A percentile compares a stretch with the other conserved stretches of the same genome.
Evolutionary conservation across 2,329 filamentous ascomycete species (phyloP).

Genomic region (Penicillium sclerotiorum): DNA sequence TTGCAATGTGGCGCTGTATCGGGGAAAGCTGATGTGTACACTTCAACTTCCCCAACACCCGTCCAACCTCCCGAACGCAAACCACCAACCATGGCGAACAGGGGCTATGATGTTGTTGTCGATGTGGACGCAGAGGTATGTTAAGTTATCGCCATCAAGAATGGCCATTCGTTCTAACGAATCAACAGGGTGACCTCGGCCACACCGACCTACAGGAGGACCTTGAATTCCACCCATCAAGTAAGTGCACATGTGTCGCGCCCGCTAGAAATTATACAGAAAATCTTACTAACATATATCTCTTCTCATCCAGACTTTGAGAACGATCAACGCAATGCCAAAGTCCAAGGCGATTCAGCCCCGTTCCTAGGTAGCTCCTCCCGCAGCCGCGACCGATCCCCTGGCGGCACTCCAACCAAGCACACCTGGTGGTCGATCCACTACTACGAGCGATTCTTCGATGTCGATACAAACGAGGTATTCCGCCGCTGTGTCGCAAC

Average conservation of each 20-base stretch:
- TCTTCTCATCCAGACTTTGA: conserved; percentile 63
- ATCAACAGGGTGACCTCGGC: conserved; percentile 82
- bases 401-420: conserved; percentile 62
- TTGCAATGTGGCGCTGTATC: conserved; percentile 32
- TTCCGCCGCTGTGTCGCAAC: conserved; percentile 82
- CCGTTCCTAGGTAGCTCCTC: conserved; percentile 51
- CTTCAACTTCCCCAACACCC: conserved; percentile 29
- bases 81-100: conserved; percentile 66
- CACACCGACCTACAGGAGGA: conserved; percentile 98
- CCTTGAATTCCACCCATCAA: conserved; percentile 96
- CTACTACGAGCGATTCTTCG: conserved; percentile 98
- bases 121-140: conserved; percentile 93
- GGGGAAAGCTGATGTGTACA: conserved; percentile 39
- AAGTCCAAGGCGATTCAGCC: conserved; percentile 52
- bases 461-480: conserved; percentile 92
- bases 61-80: conserved; percentile 21
- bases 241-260: conserved; percentile 45
- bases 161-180: conserved; percentile 19
- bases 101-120: conserved; percentile 96
- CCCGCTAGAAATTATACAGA: neutral
- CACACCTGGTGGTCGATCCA: conserved; percentile 88
- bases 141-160: neutral
- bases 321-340: conserved; percentile 56
- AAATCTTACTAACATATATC: neutral
- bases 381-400: conserved; percentile 41